Base-by-base conservation (phyloP, 768 basidiomycete species). In the Lanmaoa pseudosensibilis region DNA sequence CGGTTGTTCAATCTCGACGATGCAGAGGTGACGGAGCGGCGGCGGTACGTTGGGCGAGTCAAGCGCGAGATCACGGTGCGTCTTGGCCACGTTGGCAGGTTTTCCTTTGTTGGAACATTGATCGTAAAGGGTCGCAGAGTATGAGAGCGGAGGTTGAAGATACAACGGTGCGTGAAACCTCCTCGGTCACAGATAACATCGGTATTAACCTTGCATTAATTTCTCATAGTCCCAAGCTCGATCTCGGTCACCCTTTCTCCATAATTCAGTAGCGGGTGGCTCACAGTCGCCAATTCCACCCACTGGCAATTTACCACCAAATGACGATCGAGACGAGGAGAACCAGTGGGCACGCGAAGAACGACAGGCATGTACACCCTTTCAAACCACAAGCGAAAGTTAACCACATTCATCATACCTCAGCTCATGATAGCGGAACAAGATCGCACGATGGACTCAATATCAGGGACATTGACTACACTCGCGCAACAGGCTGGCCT, bases 401-500 rank as follows among this genome's bases (percentile, higher is more conserved):
- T 19, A 16, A 59, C 38, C 37, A 39, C 7, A 3, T 23, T 25
- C 11, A 5, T 40, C 19, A 36, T 69, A 8, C 33, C 27, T 46
- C 69, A 95, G 92, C 80, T 95, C 69, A 85, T 98, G 74, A 83
- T 98, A 25, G 81, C 80, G 46, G 83, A 91, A 65, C 97, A 99
- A 77, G 97, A 99, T 67, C 80, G 84, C 30, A 89, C 94, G 0
- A 88, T 99, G 64, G 86, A 88, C 53, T 83, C 88, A 0, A 95
- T 99, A 67, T 83, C 88, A 0, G 93, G 94, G 0, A 94, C 95
- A 2, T 72, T 99, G 51, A 84, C 69, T 54, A 94, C 89, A 1
- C 76, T 99, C 8, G 87, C 88, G 0, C 87, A 91, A 60, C 97
- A 98, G 73, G 97, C 97, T 0, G 90, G 88, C 12, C 76, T 98